Evolutionary conservation across 1,284 basidiomycete genomes (phyloP).

Genomic region (Cryptococcus wingfieldii): DNA sequence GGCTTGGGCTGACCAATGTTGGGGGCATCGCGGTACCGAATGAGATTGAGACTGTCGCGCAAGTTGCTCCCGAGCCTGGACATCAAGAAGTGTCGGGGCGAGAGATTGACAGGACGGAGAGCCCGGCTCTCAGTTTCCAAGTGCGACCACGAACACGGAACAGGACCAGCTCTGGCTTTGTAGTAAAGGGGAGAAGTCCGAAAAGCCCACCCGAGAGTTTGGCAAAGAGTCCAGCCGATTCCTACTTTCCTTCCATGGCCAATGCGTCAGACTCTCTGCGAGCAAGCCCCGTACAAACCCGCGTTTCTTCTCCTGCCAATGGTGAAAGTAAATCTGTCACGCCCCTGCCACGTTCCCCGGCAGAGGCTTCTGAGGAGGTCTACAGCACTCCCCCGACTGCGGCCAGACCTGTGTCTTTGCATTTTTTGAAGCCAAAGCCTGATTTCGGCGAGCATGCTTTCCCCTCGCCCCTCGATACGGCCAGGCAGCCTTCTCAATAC

Average conservation of each 20-base stretch:
- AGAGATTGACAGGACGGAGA: neutral
- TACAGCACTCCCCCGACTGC: no score
- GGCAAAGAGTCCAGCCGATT: neutral
- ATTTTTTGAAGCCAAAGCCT: neutral
- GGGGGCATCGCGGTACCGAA: neutral
- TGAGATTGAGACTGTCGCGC: neutral
- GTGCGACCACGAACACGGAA: neutral
- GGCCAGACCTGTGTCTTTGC: neutral
- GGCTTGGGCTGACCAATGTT: neutral
- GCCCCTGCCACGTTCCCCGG: neutral
- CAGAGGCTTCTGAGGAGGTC: no score
- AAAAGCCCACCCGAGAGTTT: neutral
- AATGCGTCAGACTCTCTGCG: no score
- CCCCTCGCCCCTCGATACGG: conserved; percentile 2
- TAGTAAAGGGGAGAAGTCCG: conserved; percentile 6
- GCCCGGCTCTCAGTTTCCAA: conserved; percentile 9
- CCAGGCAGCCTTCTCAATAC: neutral
- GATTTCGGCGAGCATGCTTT: conserved; percentile 3
- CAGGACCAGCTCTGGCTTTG: conserved; percentile 6
- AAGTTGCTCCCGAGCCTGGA: neutral
- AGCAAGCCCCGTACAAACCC: no score
- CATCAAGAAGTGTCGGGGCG: neutral
- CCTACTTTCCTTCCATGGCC: no score
- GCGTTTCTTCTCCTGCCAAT: no score
- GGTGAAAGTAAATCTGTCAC: no score